A percentile compares a stretch with the other conserved stretches of the same genome.
Conservation (phyloP, 2,329 filamentous ascomycete genomes). For the Hymenoscyphus albidus region DNA sequence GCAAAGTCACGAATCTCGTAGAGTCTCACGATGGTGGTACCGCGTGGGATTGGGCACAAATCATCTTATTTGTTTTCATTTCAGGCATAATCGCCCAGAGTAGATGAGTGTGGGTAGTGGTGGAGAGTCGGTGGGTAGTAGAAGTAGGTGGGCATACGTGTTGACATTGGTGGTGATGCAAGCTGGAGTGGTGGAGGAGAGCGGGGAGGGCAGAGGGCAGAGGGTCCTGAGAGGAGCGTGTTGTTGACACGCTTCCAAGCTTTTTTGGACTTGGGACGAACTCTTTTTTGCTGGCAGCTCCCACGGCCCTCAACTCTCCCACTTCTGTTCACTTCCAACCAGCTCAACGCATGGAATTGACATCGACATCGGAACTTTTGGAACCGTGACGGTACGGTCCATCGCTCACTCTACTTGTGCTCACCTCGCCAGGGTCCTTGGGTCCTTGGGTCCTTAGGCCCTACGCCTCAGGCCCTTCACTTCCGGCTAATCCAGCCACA, state of each 20-base stretch:
- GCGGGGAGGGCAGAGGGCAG: not conserved
- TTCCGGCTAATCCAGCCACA: not conserved
- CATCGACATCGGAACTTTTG: not conserved
- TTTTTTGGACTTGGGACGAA: not conserved
- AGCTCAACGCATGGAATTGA: not conserved
- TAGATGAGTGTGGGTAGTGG: not conserved
- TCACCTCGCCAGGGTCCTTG: not conserved
- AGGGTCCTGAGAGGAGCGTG: too few species aligned
- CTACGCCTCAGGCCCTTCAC: not conserved
- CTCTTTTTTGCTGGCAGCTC: not conserved
- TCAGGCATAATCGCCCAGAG: slow-evolving; percentile 6
- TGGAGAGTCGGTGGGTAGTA: not conserved
- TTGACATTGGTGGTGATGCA: not conserved
- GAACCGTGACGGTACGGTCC: not conserved
- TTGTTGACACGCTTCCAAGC: not conserved
- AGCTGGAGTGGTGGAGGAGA: not conserved
- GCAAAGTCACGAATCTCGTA: slow-evolving; percentile 1
- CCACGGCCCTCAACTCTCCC: not conserved
- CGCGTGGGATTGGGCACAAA: slow-evolving; percentile 3
- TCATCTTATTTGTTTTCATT: slow-evolving; percentile 5
- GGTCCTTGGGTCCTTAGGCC: not conserved
- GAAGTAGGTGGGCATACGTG: not conserved
- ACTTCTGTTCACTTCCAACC: not conserved
- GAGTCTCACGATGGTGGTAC: not conserved
- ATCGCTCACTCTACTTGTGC: not conserved